These are phyloP conservation scores for Nissolia schottii DNA, from an alignment of 306 rosid genomes.

Conservation along the genomic window DNA sequence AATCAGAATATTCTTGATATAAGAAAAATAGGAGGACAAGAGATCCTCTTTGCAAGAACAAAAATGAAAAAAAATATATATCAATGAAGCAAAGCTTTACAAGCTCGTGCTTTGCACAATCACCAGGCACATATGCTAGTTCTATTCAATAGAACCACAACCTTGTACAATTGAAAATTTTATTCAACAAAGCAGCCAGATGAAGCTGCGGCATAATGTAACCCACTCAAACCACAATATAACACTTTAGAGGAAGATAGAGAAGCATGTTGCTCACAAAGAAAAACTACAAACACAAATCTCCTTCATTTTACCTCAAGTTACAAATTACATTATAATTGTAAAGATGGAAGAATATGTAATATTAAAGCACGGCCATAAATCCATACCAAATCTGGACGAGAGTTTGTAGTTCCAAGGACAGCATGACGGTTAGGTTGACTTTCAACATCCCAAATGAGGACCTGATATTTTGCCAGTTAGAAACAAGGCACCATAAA, in stretches of 20 bases:
- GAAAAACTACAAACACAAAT: not conserved
- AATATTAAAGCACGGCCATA: not conserved
- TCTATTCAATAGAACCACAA: conserved; percentile 3
- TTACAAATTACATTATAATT: not conserved
- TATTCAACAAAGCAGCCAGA: not conserved
- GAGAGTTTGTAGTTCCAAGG: conserved; percentile 90
- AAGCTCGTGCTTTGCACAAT: not conserved
- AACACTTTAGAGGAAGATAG: not conserved
- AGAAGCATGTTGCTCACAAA: not conserved
- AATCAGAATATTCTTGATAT: too few relatives aligned
- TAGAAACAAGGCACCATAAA: conserved; percentile 6
- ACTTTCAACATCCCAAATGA: conserved; percentile 96
- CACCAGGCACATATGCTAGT: not conserved
- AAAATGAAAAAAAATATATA: too few relatives aligned
- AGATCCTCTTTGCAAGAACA: too few relatives aligned
- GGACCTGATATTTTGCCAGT: conserved; percentile 53
- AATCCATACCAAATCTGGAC: conserved; percentile 85
- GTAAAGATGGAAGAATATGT: not conserved
- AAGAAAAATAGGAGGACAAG: too few relatives aligned
- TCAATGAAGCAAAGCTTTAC: too few relatives aligned
- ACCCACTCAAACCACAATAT: not conserved
- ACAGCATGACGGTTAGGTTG: conserved; percentile 99
- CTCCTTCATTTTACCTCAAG: not conserved
- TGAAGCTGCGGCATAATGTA: not conserved
- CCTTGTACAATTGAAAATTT: not conserved